A percentile compares a stretch with the other conserved stretches of the same genome.
These are phyloP conservation scores for Beauveria sp. DNA, from an alignment of 2,329 filamentous ascomycete species.

Conservation along the genomic window DNA sequence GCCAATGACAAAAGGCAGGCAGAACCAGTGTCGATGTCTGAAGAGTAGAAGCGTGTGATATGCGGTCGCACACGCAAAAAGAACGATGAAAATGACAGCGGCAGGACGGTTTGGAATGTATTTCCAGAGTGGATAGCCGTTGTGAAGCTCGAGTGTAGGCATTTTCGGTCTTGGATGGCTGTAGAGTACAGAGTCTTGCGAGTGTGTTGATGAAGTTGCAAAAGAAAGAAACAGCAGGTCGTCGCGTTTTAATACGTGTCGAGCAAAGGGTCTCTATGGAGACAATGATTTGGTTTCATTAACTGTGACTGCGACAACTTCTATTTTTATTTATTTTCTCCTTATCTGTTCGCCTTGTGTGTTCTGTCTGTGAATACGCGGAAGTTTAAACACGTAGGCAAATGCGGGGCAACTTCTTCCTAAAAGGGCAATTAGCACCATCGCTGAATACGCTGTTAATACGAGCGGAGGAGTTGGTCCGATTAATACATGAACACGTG, in stretches of 20 bases:
- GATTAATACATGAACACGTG: too few relatives aligned
- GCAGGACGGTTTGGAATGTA: slow-evolving; percentile 36
- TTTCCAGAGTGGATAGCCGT: slow-evolving; percentile 18
- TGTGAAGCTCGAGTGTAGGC: slow-evolving; percentile 18
- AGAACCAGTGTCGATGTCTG: slow-evolving; percentile 40
- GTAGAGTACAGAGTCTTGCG: too few relatives aligned
- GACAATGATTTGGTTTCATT: neutral
- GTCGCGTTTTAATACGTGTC: too few relatives aligned
- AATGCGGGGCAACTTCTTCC: neutral
- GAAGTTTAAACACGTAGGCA: neutral
- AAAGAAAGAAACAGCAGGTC: too few relatives aligned
- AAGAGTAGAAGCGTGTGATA: slow-evolving; percentile 34
- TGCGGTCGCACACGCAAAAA: slow-evolving; percentile 35
- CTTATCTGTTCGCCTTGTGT: neutral
- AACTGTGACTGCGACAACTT: neutral
- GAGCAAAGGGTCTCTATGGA: too few relatives aligned
- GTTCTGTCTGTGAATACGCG: neutral
- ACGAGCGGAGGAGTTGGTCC: neutral
- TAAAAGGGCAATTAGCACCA: neutral
- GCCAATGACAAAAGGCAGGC: slow-evolving; percentile 37
- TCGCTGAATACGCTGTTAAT: neutral
- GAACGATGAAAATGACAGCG: slow-evolving; percentile 34
- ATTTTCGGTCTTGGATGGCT: slow-evolving; percentile 14
- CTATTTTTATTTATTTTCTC: neutral
- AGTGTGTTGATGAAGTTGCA: too few relatives aligned